Evolutionary conservation across 768 basidiomycete species (phyloP), one percentile per base, ranked within the genome.

Genomic region (Stropharia rugosoannulata): DNA sequence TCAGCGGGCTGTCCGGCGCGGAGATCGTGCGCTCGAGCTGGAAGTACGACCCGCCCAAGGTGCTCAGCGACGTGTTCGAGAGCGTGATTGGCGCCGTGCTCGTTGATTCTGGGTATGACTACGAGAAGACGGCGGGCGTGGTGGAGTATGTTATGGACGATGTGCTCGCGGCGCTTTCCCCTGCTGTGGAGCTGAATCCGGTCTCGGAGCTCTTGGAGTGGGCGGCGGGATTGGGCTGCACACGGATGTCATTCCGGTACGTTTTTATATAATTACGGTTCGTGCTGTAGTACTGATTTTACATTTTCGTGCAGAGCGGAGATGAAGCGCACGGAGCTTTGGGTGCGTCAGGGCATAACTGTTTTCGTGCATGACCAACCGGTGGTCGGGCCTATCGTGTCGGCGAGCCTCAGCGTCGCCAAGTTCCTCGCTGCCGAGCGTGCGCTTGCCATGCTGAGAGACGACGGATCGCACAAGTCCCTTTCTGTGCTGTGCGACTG

Each of bases 31-130:
- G 79, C 11, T 77, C 80, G 36, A 84, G 87, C 5, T 95, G 92
- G 93, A 82, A 83, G 62, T 87, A 86, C 59, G 87, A 93, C 62
- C 91, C 93, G 8, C 93, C 94, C 0, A 96, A 96, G 70, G 86
- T 82, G 5, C 71, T 93, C 32, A 87, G 89, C 54, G 94, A 96
- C 64, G 81, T 93, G 4, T 78, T 95, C 51, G 94, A 96, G 70
- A 89, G 92, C 51, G 71, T 95, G 5, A 73, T 94, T 35, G 94
- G 92, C 1, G 93, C 91, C 2, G 75, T 96, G 16, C 80, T 96
- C 27, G 80, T 95, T 41, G 94, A 96, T 70, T 82, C 84, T 4
- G 84, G 80, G 4, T 91, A 87, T 64, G 72, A 91, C 59, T 85
- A 89, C 57, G 90, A 92, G 49, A 81, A 76, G 56, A 83, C 85